phyloP scores from a whole-genome alignment of 805 yeast genomes.

The Scheffersomyces ergatensis region DNA sequence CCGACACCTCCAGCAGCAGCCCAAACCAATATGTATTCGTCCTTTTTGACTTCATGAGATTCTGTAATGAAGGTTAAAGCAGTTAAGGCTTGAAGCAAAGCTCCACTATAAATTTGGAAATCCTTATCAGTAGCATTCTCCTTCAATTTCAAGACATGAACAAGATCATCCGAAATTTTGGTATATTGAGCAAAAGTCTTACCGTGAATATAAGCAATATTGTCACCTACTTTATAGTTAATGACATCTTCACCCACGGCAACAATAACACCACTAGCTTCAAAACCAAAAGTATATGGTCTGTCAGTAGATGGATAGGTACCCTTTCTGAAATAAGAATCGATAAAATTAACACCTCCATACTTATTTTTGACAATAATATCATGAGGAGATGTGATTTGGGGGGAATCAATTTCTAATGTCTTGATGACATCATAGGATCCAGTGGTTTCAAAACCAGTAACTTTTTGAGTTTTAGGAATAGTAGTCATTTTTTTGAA shows the following conservation, averaged over 20 bases:
- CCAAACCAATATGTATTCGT: slow-evolving; percentile 72
- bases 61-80: slow-evolving; percentile 69
- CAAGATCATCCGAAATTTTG: slow-evolving; percentile 35
- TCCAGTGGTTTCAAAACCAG: slow-evolving; percentile 56
- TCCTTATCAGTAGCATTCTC: slow-evolving; percentile 42
- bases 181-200: slow-evolving; percentile 74
- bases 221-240: slow-evolving; percentile 63
- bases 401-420: slow-evolving; percentile 56
- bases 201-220: slow-evolving; percentile 54
- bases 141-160: slow-evolving; percentile 48
- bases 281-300: slow-evolving; percentile 73
- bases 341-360: slow-evolving; percentile 82
- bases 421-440: slow-evolving; percentile 53
- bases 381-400: slow-evolving; percentile 47
- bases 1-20: slow-evolving; percentile 99
- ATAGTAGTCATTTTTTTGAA: slow-evolving; percentile 13
- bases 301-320: slow-evolving; percentile 51
- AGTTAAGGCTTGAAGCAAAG: slow-evolving; percentile 72
- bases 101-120: slow-evolving; percentile 57
- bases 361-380: slow-evolving; percentile 70
- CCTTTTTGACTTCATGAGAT: slow-evolving; percentile 63
- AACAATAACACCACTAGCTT: slow-evolving; percentile 69
- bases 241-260: slow-evolving; percentile 60
- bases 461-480: slow-evolving; percentile 58
- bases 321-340: slow-evolving; percentile 79